Base-by-base conservation (phyloP, 2,329 filamentous ascomycete species). In the Venturia carpophila region DNA sequence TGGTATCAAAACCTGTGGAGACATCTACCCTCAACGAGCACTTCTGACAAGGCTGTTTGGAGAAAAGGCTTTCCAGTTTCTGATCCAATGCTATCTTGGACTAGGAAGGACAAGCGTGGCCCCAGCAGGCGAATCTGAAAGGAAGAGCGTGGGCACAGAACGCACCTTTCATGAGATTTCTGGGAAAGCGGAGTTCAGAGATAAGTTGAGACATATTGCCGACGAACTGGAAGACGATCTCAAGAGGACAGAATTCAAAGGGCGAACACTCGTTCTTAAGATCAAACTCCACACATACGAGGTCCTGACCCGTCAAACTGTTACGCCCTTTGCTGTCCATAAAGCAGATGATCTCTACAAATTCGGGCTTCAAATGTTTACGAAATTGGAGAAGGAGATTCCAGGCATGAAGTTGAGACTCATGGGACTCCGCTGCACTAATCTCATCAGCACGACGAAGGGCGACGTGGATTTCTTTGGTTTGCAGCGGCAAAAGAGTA, bases 281-380 rank as follows among this genome's bases (percentile, higher is more conserved):
- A 83, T 97, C 68, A 99, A 99, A 74, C 79, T 97, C 9, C 91
- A 97, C 73, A 96, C 92, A 0, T 99, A 93, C 71, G 92, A 97
- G 74, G 90, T 97, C 24, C 83, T 91, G 63, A 96, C 92, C 0
- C 83, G 94, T 41, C 94, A 99, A 73, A 83, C 85, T 6, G 84
- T 89, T 3, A 83, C 87, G 1, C 88, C 90, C 0, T 89, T 87
- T 17, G 37, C 65, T 68, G 82, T 97, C 1, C 83, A 78, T 61
- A 79, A 83, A 6, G 88, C 91, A 0, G 88, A 93, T 49, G 94
- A 99, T 70, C 77, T 99, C 4, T 97, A 93, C 76, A 87, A 84
- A 64, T 90, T 87, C 71, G 82, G 91, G 0, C 74, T 96, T 1
- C 92, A 92, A 0, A 94, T 99, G 80, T 78, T 99, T 5, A 78